Conservation (phyloP, 345 rosid species). For the Brassica incana region DNA sequence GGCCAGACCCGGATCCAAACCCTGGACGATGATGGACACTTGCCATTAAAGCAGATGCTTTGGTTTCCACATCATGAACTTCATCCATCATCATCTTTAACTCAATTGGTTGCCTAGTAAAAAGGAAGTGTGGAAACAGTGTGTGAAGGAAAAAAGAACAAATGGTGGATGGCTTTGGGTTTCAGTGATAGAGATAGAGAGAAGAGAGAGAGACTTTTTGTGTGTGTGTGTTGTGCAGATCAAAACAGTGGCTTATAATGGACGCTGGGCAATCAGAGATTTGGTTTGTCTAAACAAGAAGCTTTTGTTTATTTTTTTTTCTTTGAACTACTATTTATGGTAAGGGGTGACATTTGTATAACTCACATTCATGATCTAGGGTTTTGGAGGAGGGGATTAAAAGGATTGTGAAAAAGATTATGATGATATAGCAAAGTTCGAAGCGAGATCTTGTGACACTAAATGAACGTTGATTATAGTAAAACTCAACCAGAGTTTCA, state of each 20-base stretch:
- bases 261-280: conserved; percentile 81
- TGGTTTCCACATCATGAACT: conserved; percentile 51
- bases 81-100: conserved; percentile 41
- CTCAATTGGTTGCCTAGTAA: conserved; percentile 44
- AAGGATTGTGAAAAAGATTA: conserved; percentile 9
- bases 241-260: conserved; percentile 52
- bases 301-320: not conserved
- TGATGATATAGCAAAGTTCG: conserved; percentile 19
- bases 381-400: conserved; percentile 23
- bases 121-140: conserved; percentile 25
- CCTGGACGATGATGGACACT: conserved; percentile 42
- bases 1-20: conserved; percentile 44
- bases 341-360: conserved; percentile 66
- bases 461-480: conserved; percentile 6
- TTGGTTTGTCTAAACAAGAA: conserved; percentile 40
- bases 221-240: conserved; percentile 53
- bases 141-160: conserved; percentile 30
- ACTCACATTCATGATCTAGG: conserved; percentile 53
- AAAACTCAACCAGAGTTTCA: conserved; percentile 35
- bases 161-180: conserved; percentile 39
- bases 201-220: conserved; percentile 23
- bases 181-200: conserved; percentile 41
- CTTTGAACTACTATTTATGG: conserved; percentile 30
- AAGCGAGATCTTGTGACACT: conserved; percentile 39
- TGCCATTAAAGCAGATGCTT: conserved; percentile 60